These are phyloP conservation scores for Coleophoma eucalyptorum DNA, from an alignment of 2,329 filamentous ascomycete genomes.

Conservation along the genomic window DNA sequence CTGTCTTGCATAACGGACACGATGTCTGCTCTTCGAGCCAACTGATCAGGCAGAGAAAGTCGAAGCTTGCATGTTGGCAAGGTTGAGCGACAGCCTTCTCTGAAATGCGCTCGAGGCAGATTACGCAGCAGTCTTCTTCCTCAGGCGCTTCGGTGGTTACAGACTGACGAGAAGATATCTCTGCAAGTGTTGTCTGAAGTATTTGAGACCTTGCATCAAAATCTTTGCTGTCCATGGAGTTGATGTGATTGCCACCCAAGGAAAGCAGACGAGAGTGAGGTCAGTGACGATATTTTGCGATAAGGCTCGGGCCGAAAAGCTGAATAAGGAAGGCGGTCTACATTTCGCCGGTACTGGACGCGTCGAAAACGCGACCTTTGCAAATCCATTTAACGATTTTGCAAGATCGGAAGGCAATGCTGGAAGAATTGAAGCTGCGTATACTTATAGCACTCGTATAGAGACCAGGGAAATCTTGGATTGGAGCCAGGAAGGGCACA, in stretches of 20 bases:
- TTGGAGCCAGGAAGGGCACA: no score
- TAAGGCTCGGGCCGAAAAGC: no score
- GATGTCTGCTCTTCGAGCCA: constrained; percentile 72
- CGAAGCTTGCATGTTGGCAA: constrained; percentile 77
- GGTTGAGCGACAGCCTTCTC: constrained; percentile 70
- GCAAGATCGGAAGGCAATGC: no score
- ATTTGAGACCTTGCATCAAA: constrained; percentile 36
- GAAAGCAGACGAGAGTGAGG: background rate
- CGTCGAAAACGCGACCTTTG: background rate
- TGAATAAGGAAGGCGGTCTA: background rate
- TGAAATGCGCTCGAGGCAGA: constrained; percentile 76
- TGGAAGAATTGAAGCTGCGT: no score
- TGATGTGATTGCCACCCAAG: constrained; percentile 1
- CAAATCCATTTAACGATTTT: no score
- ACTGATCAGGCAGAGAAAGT: constrained; percentile 78
- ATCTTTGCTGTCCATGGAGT: constrained; percentile 30
- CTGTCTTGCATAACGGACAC: constrained; percentile 75
- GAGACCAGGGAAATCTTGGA: no score
- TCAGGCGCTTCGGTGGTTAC: constrained; percentile 25
- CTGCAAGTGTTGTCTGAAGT: constrained; percentile 37
- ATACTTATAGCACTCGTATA: no score
- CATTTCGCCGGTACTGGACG: background rate
- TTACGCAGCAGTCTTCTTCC: constrained; percentile 64
- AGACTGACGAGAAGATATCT: constrained; percentile 29
- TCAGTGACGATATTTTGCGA: no score